Evolutionary conservation across 257 asterid species (phyloP).

Genomic region (Solanum virginianum): DNA sequence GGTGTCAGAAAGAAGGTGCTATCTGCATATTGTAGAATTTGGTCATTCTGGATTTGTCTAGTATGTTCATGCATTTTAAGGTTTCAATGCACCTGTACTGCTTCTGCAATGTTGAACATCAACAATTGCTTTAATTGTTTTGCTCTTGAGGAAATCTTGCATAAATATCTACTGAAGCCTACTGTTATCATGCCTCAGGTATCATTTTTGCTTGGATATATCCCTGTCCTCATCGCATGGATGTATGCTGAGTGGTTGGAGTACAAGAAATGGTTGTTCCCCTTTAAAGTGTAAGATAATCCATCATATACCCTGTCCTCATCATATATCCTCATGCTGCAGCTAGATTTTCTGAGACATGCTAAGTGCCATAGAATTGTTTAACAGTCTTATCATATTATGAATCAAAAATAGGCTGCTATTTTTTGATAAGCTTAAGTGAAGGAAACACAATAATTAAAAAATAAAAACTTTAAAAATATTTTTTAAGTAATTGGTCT

Average conservation of each 20-base stretch:
- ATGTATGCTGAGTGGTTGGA: conserved; percentile 85
- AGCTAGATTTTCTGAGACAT: not conserved
- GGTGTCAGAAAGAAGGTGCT: not conserved
- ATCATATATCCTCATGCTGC: not conserved
- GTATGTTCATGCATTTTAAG: not conserved
- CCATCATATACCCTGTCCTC: not conserved
- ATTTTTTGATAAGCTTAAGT: not conserved
- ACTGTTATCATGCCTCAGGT: conserved; percentile 39
- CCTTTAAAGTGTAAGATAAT: conserved; percentile 55
- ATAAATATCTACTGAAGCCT: not conserved
- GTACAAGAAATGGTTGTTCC: conserved; percentile 44
- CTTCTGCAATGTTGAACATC: not conserved
- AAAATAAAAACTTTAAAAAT: not conserved
- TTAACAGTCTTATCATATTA: not conserved
- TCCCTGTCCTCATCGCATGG: conserved; percentile 73
- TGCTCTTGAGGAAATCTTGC: not conserved
- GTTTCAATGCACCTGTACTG: not conserved
- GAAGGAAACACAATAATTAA: not conserved
- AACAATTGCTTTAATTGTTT: not conserved
- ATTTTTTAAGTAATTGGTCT: not conserved
- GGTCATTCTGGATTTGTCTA: not conserved
- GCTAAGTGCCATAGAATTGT: not conserved
- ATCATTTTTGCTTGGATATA: conserved; percentile 74
- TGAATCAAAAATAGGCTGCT: not conserved
- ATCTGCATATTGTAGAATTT: not conserved